Percentiles rank a stretch among this genome's conserved stretches.
Evolutionary conservation across 495 filamentous ascomycete species (phyloP).

Genomic region (Niebla homalea): DNA sequence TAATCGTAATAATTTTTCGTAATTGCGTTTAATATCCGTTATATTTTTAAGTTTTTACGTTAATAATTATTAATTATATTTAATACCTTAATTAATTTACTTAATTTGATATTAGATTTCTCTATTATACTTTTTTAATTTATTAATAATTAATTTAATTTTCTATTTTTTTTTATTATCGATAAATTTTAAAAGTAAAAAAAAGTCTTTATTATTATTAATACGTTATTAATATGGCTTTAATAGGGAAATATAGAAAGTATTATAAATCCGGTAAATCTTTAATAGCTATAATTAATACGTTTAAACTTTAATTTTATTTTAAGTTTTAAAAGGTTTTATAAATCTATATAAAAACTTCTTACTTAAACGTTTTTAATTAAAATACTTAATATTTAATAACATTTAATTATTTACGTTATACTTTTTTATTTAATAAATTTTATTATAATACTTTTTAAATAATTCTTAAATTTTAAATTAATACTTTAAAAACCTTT

Average conservation of each 20-base stretch:
- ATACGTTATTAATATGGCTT: constrained; percentile 2
- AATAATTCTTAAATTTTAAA: too few relatives aligned
- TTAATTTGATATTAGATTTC: too few relatives aligned
- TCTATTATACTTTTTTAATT: too few relatives aligned
- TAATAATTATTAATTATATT: too few relatives aligned
- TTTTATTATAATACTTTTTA: neutral
- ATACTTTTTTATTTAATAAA: neutral
- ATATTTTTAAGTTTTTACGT: too few relatives aligned
- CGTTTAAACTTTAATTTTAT: neutral
- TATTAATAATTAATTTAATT: too few relatives aligned
- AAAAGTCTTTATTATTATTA: neutral
- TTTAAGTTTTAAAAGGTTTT: neutral
- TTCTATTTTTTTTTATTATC: too few relatives aligned
- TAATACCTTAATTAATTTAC: too few relatives aligned
- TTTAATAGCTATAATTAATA: too few relatives aligned
- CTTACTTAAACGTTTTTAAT: neutral
- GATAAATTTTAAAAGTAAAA: too few relatives aligned
- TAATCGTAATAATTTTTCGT: too few relatives aligned
- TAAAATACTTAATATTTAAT: neutral
- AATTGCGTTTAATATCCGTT: too few relatives aligned
- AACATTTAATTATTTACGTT: neutral
- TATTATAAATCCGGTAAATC: neutral
- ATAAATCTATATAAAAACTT: neutral
- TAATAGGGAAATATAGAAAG: neutral
- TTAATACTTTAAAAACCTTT: neutral